A percentile compares a stretch with the other conserved stretches of the same genome.
phyloP scores from a whole-genome alignment of 805 yeast genomes.

The Suhomyces kilbournensis region DNA sequence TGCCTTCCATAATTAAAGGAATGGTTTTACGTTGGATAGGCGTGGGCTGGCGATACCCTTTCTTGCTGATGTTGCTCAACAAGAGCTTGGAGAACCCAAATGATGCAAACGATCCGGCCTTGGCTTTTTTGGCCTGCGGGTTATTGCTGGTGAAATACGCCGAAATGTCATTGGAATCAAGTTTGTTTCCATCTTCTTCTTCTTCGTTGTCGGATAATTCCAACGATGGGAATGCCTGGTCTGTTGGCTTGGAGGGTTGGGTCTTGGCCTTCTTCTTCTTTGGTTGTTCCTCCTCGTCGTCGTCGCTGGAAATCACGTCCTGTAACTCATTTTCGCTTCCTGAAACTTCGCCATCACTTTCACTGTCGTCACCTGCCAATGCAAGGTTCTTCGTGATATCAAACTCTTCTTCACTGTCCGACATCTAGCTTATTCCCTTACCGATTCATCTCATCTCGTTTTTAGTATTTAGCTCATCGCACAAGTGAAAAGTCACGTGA shows the following conservation, averaged over 20 bases:
- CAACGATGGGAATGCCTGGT: conserved; percentile 43
- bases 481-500: background rate
- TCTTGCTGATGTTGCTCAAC: conserved; percentile 65
- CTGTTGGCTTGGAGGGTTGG: conserved; percentile 10
- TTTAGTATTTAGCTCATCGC: background rate
- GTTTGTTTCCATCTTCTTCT: conserved; percentile 18
- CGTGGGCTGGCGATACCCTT: conserved; percentile 93
- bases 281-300: conserved; percentile 36
- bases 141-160: conserved; percentile 40
- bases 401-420: conserved; percentile 47
- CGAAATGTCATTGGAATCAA: conserved; percentile 46
- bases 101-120: conserved; percentile 82
- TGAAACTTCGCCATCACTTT: conserved; percentile 16
- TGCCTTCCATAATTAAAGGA: conserved; percentile 78
- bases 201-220: conserved; percentile 46
- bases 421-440: conserved; percentile 13
- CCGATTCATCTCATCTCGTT: background rate
- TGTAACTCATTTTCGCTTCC: conserved; percentile 39
- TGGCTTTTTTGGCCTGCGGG: conserved; percentile 54
- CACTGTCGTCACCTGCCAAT: conserved; percentile 37
- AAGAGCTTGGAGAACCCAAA: conserved; percentile 80
- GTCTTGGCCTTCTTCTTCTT: conserved; percentile 24
- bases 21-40: conserved; percentile 97
- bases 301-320: conserved; percentile 50
- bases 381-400: conserved; percentile 67